These are phyloP conservation scores for Rhodotorula sp. DNA, from an alignment of 1,284 basidiomycete genomes.

Conservation along the genomic window DNA sequence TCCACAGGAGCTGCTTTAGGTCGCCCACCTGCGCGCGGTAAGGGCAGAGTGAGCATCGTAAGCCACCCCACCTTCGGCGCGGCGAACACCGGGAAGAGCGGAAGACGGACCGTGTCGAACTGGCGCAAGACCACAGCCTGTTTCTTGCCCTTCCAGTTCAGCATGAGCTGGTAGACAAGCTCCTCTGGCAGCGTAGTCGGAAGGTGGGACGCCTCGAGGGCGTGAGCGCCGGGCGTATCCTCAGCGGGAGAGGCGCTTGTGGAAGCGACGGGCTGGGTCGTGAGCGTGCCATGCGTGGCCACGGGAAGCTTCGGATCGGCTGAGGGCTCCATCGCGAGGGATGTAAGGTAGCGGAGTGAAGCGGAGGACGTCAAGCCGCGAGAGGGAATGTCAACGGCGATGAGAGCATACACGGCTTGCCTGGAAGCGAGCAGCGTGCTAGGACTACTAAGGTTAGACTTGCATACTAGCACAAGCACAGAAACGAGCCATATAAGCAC, in stretches of 20 bases:
- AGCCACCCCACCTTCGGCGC: neutral
- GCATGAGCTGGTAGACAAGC: conserved; percentile 10
- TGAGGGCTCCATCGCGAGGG: neutral
- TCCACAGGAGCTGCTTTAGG: conserved; percentile 57
- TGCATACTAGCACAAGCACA: neutral
- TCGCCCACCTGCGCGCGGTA: conserved; percentile 26
- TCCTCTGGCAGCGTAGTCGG: conserved; percentile 19
- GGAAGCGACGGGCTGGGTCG: conserved; percentile 1
- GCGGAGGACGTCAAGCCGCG: neutral
- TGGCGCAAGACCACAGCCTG: conserved; percentile 14
- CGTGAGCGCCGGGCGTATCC: neutral
- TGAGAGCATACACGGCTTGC: neutral
- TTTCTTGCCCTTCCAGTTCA: conserved; percentile 17
- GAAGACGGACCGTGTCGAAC: conserved; percentile 22
- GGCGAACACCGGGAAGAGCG: neutral
- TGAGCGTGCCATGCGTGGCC: conserved; percentile 1
- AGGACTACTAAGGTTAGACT: neutral
- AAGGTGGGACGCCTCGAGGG: conserved; percentile 1
- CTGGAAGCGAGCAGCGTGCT: neutral
- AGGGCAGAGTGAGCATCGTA: too few relatives aligned
- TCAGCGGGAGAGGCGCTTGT: neutral
- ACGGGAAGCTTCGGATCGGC: neutral
- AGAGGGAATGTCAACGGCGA: conserved; percentile 1
- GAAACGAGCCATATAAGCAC: neutral
- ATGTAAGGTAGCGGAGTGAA: too few relatives aligned